Conservation (phyloP, 495 filamentous ascomycete species). For the Xylaria nigripes region DNA sequence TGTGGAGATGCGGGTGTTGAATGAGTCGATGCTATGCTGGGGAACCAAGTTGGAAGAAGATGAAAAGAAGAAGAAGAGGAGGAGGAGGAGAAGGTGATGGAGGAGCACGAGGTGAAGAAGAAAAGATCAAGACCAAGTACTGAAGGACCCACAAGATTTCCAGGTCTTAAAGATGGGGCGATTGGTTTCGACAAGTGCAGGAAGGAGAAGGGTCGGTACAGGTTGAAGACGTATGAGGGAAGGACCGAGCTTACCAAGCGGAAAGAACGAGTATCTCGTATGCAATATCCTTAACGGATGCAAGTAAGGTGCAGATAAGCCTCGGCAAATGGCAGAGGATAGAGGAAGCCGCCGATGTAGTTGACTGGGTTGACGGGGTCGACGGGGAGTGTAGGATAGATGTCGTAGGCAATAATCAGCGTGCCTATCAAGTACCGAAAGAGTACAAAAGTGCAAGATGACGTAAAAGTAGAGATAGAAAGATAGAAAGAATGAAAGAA, state of each 20-base stretch:
- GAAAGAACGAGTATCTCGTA: not conserved
- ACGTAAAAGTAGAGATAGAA: no score
- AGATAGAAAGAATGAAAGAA: no score
- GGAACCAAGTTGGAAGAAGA: constrained; percentile 34
- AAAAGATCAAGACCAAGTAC: not conserved
- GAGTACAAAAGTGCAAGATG: no score
- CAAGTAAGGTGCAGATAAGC: constrained; percentile 5
- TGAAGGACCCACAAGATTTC: not conserved
- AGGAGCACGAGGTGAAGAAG: not conserved
- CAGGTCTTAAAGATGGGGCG: not conserved
- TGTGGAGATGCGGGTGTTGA: constrained; percentile 33
- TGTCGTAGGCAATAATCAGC: not conserved
- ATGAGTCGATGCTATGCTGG: constrained; percentile 44
- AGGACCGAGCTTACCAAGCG: not conserved
- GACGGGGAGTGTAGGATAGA: no score
- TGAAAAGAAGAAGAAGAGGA: constrained; percentile 17
- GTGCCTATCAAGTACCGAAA: constrained; percentile 6
- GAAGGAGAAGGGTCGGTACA: constrained; percentile 2
- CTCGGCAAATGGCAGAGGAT: not conserved
- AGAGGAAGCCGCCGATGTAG: constrained; percentile 4
- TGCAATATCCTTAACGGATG: not conserved
- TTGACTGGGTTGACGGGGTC: no score
- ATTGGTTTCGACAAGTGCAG: not conserved
- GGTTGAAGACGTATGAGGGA: no score
- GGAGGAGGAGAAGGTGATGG: not conserved